Conservation (phyloP, 306 rosid species). For the Prunus salicina region DNA sequence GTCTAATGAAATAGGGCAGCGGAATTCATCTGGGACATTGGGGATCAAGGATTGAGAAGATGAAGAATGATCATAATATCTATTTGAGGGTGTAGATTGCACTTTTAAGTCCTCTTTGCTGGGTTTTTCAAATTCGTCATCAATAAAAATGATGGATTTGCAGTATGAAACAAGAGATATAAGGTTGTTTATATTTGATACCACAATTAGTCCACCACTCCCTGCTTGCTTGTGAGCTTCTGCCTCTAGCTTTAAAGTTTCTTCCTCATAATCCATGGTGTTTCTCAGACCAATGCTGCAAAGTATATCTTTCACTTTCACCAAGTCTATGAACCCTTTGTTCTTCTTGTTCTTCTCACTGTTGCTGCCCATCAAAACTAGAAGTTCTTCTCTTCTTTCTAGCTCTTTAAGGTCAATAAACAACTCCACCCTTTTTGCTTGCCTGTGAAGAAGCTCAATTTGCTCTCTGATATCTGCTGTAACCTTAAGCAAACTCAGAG, state of each 20-base stretch:
- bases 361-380: slow-evolving; percentile 59
- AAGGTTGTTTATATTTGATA: slow-evolving; percentile 72
- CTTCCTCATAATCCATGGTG: slow-evolving; percentile 62
- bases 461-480: slow-evolving; percentile 71
- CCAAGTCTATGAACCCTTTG: slow-evolving; percentile 55
- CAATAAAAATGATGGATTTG: slow-evolving; percentile 54
- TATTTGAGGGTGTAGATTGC: slow-evolving; percentile 27
- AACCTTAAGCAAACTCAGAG: slow-evolving; percentile 63
- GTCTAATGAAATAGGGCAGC: slow-evolving; percentile 88
- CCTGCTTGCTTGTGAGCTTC: slow-evolving; percentile 90
- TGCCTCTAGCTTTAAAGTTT: slow-evolving; percentile 66
- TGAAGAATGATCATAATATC: slow-evolving; percentile 41
- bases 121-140: slow-evolving; percentile 33
- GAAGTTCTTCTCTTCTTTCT: slow-evolving; percentile 60
- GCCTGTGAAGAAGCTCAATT: slow-evolving; percentile 79
- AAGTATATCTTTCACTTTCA: slow-evolving; percentile 51
- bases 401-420: slow-evolving; percentile 51
- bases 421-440: slow-evolving; percentile 61
- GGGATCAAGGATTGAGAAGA: slow-evolving; percentile 46
- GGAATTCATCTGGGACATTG: slow-evolving; percentile 79
- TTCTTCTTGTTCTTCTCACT: slow-evolving; percentile 46
- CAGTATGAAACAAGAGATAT: slow-evolving; percentile 62
- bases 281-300: slow-evolving; percentile 64
- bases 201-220: slow-evolving; percentile 77
- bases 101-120: slow-evolving; percentile 40